Base-by-base conservation (phyloP, 192 early-diverging fungal genomes). In the Gryganskiella cystojenkinii region DNA sequence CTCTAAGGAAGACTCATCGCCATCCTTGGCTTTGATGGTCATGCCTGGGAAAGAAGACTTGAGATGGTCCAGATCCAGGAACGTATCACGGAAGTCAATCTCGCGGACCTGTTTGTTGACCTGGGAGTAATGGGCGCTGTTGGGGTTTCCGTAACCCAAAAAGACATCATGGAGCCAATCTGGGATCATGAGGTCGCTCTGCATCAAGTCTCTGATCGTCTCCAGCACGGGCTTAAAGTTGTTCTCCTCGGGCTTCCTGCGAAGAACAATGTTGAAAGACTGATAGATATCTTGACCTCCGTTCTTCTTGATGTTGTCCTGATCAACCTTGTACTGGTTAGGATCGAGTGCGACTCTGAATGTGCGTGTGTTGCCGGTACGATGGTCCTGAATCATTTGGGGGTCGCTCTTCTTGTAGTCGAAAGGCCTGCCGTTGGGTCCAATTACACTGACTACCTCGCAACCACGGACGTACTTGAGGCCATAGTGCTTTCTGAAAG, bases 141-240 rank as follows among this genome's bases (percentile, higher is more conserved):
- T 82, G 2, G 95, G 94, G 64, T 99, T 94, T 58, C 97, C 98
- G 71, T 99, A 99, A 45, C 98, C 98, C 25, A 99, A 83, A 43
- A 98, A 93, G 3, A 95, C 90, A 43, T 96, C 86, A 19, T 92
- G 86, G 20, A 99, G 81, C 98, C 98, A 99, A 11, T 89, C 88
- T 10, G 98, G 98, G 2, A 99, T 87, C 52, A 92, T 90, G 9
- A 91, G 52, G 27, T 94, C 91, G 67, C 85, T 91, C 78, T 92
- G 88, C 90, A 96, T 92, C 64, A 97, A 79, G 53, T 94, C 94
- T 31, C 96, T 92, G 44, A 98, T 90, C 0, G 94, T 92, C 62
- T 97, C 96, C 51, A 98, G 74, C 3, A 97, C 93, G 2, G 92
- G 88, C 76, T 94, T 95, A 70, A 98, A 97, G 78, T 96, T 97